phyloP scores from a whole-genome alignment of 169 alveolate genomes.

The Cryptosporidium ryanae region DNA sequence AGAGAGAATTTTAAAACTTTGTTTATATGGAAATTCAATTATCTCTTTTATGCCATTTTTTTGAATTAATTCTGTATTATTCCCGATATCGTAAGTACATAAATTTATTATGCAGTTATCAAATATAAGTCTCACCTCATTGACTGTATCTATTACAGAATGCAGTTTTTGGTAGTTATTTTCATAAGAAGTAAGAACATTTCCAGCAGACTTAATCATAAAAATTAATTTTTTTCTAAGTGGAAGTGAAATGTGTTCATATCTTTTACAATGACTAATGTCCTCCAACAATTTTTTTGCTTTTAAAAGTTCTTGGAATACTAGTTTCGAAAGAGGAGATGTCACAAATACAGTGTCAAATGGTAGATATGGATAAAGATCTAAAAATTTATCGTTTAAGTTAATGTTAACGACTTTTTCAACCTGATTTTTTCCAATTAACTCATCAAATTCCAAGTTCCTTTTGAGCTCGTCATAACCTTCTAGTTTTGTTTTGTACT shows the following conservation, averaged over 20 bases:
- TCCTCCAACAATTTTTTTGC: background rate
- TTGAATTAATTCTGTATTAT: background rate
- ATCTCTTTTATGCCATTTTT: background rate
- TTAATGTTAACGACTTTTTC: background rate
- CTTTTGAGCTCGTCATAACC: constrained; percentile 8
- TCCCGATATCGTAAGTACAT: constrained; percentile 24
- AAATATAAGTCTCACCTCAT: background rate
- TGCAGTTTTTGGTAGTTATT: constrained; percentile 3
- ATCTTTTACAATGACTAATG: background rate
- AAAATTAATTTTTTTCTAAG: constrained; percentile 25
- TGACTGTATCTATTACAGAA: no score
- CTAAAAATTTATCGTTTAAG: constrained; percentile 5
- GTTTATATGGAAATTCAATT: background rate
- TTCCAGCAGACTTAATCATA: constrained; percentile 17
- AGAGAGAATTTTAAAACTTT: background rate
- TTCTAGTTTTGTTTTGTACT: background rate
- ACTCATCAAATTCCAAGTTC: background rate
- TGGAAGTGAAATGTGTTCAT: constrained; percentile 21
- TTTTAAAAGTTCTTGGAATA: background rate
- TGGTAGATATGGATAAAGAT: constrained; percentile 31
- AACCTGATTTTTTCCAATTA: background rate
- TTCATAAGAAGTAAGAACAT: constrained; percentile 16
- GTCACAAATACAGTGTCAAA: constrained; percentile 26
- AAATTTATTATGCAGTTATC: constrained; percentile 15
- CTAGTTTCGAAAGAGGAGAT: constrained; percentile 49